Conservation (phyloP, 495 filamentous ascomycete species). For the Chaetomidium leptoderma region DNA sequence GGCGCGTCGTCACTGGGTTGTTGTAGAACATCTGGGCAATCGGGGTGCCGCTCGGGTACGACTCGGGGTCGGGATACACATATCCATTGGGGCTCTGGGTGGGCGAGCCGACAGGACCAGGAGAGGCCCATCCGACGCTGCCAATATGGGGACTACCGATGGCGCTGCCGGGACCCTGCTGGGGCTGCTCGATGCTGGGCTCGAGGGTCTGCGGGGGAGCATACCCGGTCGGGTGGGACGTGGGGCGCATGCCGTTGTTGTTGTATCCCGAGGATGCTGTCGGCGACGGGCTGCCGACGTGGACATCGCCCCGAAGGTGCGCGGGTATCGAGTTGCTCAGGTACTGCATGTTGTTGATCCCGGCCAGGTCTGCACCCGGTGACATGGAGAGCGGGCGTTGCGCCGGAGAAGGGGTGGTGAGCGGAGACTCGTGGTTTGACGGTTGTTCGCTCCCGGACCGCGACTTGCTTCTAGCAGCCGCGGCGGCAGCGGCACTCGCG, state of each 20-base stretch:
- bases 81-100: constrained; percentile 56
- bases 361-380: constrained; percentile 69
- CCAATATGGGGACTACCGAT: constrained; percentile 69
- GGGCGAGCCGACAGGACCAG: constrained; percentile 62
- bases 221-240: constrained; percentile 76
- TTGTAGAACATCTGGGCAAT: constrained; percentile 63
- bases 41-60: constrained; percentile 49
- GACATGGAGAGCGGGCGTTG: constrained; percentile 73
- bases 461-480: constrained; percentile 46
- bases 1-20: constrained; percentile 51
- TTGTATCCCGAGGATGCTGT: constrained; percentile 61
- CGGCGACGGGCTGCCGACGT: constrained; percentile 65
- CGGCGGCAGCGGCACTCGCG: constrained; percentile 48
- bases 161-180: constrained; percentile 61
- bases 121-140: constrained; percentile 69
- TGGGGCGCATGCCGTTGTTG: constrained; percentile 50
- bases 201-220: constrained; percentile 83
- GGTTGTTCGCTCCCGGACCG: constrained; percentile 74
- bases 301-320: constrained; percentile 68
- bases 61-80: constrained; percentile 65
- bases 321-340: constrained; percentile 71
- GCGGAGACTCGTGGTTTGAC: constrained; percentile 75
- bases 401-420: constrained; percentile 82
- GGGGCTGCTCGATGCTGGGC: constrained; percentile 68
- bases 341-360: constrained; percentile 70